Percentiles rank a stretch among this genome's conserved stretches.
Conservation (phyloP, 768 basidiomycete species). For the Boletus rufocinnamomeus region DNA sequence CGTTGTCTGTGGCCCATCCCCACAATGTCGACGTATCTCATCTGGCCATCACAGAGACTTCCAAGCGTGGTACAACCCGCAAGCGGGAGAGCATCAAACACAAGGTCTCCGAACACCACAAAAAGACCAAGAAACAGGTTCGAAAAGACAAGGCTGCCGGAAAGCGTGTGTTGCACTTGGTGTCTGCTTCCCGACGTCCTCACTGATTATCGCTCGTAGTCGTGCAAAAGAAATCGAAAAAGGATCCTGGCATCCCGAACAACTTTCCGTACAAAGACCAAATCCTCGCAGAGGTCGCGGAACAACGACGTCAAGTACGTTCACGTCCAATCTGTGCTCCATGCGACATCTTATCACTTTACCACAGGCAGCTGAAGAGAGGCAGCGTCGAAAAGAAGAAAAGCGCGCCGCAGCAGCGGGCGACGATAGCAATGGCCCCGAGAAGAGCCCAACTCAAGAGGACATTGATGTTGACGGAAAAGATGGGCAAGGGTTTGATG, state of each 20-base stretch:
- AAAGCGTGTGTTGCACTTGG: constrained; percentile 62
- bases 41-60: constrained; percentile 62
- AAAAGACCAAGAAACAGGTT: constrained; percentile 70
- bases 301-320: constrained; percentile 69
- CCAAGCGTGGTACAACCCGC: constrained; percentile 73
- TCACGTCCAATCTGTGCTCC: background rate
- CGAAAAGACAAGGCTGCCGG: constrained; percentile 79
- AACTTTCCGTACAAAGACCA: constrained; percentile 94
- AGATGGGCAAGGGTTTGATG: constrained; percentile 40
- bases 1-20: constrained; percentile 16
- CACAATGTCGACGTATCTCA: background rate
- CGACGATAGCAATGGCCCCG: constrained; percentile 31
- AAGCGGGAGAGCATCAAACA: constrained; percentile 72
- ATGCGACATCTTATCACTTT: background rate
- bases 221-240: constrained; percentile 50
- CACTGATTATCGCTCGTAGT: constrained; percentile 11
- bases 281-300: constrained; percentile 87
- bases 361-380: constrained; percentile 74
- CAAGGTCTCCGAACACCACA: constrained; percentile 74
- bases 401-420: constrained; percentile 48
- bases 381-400: constrained; percentile 63
- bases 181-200: background rate
- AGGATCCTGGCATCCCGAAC: constrained; percentile 93
- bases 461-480: constrained; percentile 34
- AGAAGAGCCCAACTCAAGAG: constrained; percentile 29